Base-by-base conservation (phyloP, 2,329 filamentous ascomycete genomes). In the Fusarium lateritium region DNA sequence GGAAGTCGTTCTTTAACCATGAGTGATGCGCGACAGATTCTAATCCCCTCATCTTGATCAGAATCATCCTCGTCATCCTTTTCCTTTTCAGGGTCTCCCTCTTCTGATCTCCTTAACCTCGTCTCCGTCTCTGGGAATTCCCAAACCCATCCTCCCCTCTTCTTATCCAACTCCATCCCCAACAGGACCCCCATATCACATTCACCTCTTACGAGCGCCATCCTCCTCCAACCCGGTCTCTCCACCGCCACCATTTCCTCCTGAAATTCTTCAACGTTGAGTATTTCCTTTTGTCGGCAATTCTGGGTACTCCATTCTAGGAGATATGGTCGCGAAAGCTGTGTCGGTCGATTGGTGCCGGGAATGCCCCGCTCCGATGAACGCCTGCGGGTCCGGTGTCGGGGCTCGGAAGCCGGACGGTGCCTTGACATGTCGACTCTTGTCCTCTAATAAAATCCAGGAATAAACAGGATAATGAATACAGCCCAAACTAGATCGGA, bases 301-400 rank as follows among this genome's bases (percentile, higher is more conserved):
- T 58, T 68, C 26, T 75, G 66, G 3, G 43, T 57, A 8, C 58
- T 72, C 71, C 72, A 75, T 62, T 74, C 73, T n/a, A 75, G 26
- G 6, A 75, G 39, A 22, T 75, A 75, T 10, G 73, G 66, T 13
- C 70, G 66, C 1, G 63, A 54, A 38, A 34, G 34, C n/a, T 60
- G 61, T 39, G 31, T 42, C 36, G 46, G 39, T 36, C 42, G 46
- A 5, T 44, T 58, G 39, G 54, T n/a, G 6, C 65, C 60, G 43
- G 43, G 34, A 17, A 57, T 52, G 36, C 47, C 70, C 54, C 68
- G 70, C 33, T 74, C 70, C 28, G 72, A 72, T 14, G 70, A 73
- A 7, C 69, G 55, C 31, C 70, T 55, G 11, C 60, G 65, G 39
- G 52, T 45, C 31, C 70, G 65, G 58, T 62, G 65, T 51, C 70